phyloP scores from a whole-genome alignment of 169 alveolate genomes.

The Plasmodium malariae region DNA sequence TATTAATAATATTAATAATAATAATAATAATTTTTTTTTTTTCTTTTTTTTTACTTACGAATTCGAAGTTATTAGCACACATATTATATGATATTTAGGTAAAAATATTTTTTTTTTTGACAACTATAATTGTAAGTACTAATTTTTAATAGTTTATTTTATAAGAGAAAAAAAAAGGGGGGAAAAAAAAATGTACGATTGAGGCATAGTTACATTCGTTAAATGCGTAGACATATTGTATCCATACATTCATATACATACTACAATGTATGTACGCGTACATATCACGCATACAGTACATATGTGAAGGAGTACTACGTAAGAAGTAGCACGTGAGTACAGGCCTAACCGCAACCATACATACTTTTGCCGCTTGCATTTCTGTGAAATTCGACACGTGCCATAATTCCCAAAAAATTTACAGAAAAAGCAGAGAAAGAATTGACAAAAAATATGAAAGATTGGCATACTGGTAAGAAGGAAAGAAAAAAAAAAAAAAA shows the following conservation, averaged over 20 bases:
- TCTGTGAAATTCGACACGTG: too few species aligned
- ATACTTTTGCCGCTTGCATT: too few species aligned
- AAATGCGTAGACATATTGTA: too few species aligned
- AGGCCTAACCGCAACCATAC: too few species aligned
- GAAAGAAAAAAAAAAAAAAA: neutral
- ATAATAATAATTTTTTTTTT: neutral
- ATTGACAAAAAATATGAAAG: constrained; percentile 39
- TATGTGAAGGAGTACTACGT: too few species aligned
- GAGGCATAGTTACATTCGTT: neutral
- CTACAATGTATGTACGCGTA: too few species aligned
- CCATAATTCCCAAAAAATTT: too few species aligned
- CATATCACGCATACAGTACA: too few species aligned
- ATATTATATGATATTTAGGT: neutral
- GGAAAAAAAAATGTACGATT: neutral
- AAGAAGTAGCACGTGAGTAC: too few species aligned
- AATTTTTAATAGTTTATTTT: neutral
- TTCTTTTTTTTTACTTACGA: neutral
- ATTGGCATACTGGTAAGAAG: constrained; percentile 37
- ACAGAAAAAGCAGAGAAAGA: constrained; percentile 19
- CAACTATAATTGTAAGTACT: neutral
- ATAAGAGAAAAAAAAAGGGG: neutral
- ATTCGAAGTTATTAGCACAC: neutral
- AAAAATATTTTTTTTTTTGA: neutral
- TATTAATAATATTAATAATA: too few species aligned
- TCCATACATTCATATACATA: neutral